Conservation (phyloP, 2,329 filamentous ascomycete genomes). For the Didymella arachidicola region DNA sequence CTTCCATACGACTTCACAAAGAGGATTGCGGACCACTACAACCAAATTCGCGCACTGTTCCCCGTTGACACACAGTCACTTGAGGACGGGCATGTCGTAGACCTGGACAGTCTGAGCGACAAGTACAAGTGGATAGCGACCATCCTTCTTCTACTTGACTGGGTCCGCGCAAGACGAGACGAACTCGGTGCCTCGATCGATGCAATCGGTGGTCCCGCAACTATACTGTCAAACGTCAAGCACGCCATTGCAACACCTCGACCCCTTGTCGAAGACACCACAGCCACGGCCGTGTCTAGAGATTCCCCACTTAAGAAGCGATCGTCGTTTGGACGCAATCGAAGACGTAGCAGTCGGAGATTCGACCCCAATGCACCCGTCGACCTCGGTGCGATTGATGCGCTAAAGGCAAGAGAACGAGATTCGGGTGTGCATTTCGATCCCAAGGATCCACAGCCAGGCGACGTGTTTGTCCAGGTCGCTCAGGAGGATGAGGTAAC, state of each 20-base stretch:
- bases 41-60: conserved; percentile 50
- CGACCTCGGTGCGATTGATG: conserved; percentile 33
- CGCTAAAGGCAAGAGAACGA: conserved; percentile 33
- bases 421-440: conserved; percentile 24
- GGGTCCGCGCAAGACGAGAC: conserved; percentile 55
- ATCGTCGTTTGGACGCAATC: conserved; percentile 37
- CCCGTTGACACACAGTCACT: conserved; percentile 42
- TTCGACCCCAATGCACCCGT: conserved; percentile 40
- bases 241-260: conserved; percentile 28
- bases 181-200: conserved; percentile 57
- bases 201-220: conserved; percentile 53
- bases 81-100: conserved; percentile 43
- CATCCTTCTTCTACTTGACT: conserved; percentile 54
- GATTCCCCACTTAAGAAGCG: conserved; percentile 36
- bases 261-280: conserved; percentile 11
- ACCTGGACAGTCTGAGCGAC: conserved; percentile 55
- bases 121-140: conserved; percentile 61
- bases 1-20: conserved; percentile 49
- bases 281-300: conserved; percentile 10
- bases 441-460: conserved; percentile 16
- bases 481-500: conserved; percentile 2
- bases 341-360: conserved; percentile 41
- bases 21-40: conserved; percentile 50
- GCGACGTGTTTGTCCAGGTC: conserved; percentile 13
- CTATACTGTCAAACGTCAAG: conserved; percentile 47